Evolutionary conservation across 2,329 filamentous ascomycete genomes (phyloP).

Genomic region (Talaromyces verruculosus): DNA sequence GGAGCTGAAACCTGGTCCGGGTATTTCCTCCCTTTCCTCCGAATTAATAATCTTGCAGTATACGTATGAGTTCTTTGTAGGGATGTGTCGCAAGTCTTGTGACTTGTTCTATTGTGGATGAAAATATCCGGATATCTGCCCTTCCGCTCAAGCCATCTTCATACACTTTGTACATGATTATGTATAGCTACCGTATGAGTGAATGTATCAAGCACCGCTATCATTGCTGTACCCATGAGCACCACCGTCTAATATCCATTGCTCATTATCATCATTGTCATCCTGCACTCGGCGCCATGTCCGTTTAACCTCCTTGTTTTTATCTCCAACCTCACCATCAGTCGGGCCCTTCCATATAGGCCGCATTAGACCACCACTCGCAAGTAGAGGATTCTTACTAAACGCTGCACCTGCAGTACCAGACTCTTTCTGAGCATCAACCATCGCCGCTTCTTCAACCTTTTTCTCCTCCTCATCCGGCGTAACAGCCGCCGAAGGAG

Average conservation of each 20-base stretch:
- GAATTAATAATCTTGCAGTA: background rate
- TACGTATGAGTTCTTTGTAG: too few species aligned
- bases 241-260: conserved; percentile 50
- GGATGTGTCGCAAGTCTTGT: background rate
- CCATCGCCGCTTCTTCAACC: conserved; percentile 22
- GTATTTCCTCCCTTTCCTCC: background rate
- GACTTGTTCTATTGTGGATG: background rate
- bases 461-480: conserved; percentile 25
- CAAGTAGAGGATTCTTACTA: conserved; percentile 47
- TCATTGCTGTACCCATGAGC: conserved; percentile 36
- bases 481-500: conserved; percentile 30
- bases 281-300: conserved; percentile 50
- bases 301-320: conserved; percentile 38
- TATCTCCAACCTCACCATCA: conserved; percentile 31
- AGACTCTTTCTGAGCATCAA: conserved; percentile 22
- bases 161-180: background rate
- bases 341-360: conserved; percentile 45
- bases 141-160: too few species aligned
- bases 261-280: conserved; percentile 50
- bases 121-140: background rate
- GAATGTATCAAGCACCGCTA: conserved; percentile 1
- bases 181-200: background rate
- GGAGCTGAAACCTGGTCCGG: background rate
- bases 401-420: conserved; percentile 37
- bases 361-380: conserved; percentile 45